A percentile compares a stretch with the other conserved stretches of the same genome.
Evolutionary conservation across 2,329 filamentous ascomycete species (phyloP).

Genomic region (Pestalotiopsis fici): DNA sequence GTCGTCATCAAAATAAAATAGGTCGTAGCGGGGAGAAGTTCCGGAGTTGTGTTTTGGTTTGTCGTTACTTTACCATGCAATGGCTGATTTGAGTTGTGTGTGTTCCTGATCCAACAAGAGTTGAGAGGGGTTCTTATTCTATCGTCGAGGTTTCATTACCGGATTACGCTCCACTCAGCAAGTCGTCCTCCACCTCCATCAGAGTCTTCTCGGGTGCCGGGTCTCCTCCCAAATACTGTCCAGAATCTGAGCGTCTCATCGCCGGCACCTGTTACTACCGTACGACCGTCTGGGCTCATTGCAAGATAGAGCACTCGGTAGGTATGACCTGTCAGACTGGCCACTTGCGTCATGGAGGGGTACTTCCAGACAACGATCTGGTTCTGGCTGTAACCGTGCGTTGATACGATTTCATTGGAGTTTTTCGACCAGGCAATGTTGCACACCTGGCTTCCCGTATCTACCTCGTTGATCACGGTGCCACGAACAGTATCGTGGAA

Average conservation of each 20-base stretch:
- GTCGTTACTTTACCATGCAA: neutral
- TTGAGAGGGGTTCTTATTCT: slow-evolving; percentile 8
- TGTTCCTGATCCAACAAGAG: slow-evolving; percentile 11
- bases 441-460: slow-evolving; percentile 98
- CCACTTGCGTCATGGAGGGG: slow-evolving; percentile 95
- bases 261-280: slow-evolving; percentile 92
- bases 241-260: slow-evolving; percentile 97
- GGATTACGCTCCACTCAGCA: slow-evolving; percentile 82
- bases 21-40: neutral
- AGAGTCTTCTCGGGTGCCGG: slow-evolving; percentile 70
- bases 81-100: slow-evolving; percentile 9
- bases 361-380: slow-evolving; percentile 99
- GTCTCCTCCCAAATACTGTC: slow-evolving; percentile 89
- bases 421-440: slow-evolving; percentile 98
- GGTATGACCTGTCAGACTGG: slow-evolving; percentile 92
- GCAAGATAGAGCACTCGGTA: slow-evolving; percentile 94
- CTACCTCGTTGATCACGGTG: slow-evolving; percentile 79
- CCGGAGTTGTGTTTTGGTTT: neutral
- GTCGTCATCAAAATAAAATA: neutral
- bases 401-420: slow-evolving; percentile 95
- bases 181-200: slow-evolving; percentile 61
- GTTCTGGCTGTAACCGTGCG: slow-evolving; percentile 96
- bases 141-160: slow-evolving; percentile 40
- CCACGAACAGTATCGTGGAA: slow-evolving; percentile 97
- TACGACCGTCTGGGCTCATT: slow-evolving; percentile 94